Evolutionary conservation across 768 basidiomycete species (phyloP).

Genomic region (Calocera cornea): DNA sequence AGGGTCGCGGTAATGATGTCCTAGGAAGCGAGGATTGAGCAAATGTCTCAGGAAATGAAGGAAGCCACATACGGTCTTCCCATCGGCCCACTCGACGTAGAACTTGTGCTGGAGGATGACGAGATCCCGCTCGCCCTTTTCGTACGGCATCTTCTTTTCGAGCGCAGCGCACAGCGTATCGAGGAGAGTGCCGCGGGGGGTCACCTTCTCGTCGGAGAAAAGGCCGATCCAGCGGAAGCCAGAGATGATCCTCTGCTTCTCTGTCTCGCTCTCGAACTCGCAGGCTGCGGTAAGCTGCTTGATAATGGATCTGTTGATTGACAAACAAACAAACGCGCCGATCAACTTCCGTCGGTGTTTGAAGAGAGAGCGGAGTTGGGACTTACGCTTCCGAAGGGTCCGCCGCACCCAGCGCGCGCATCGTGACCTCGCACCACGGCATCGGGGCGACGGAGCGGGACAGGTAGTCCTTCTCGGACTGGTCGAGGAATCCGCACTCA

Average conservation of each 20-base stretch:
- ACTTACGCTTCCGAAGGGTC: slow-evolving; percentile 55
- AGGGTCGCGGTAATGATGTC: slow-evolving; percentile 84
- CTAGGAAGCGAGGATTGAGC: slow-evolving; percentile 24
- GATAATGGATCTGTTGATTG: slow-evolving; percentile 48
- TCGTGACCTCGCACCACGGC: slow-evolving; percentile 74
- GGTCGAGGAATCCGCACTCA: slow-evolving; percentile 73
- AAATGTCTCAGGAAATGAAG: neutral
- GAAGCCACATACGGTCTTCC: slow-evolving; percentile 39
- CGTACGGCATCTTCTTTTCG: slow-evolving; percentile 87
- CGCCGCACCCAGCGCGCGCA: slow-evolving; percentile 55
- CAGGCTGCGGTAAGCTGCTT: slow-evolving; percentile 55
- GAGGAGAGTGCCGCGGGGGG: slow-evolving; percentile 42
- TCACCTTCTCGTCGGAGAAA: slow-evolving; percentile 56
- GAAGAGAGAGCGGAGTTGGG: neutral
- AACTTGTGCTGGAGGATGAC: slow-evolving; percentile 99
- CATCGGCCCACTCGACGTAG: slow-evolving; percentile 76
- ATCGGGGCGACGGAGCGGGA: slow-evolving; percentile 38
- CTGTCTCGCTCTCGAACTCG: slow-evolving; percentile 56
- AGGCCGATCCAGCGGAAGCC: slow-evolving; percentile 90
- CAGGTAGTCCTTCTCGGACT: slow-evolving; percentile 63
- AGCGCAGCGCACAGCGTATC: slow-evolving; percentile 87
- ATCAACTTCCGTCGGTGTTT: neutral
- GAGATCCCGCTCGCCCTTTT: slow-evolving; percentile 79
- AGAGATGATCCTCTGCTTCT: slow-evolving; percentile 66
- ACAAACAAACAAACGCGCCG: neutral